Evolutionary conservation across 768 basidiomycete species (phyloP).

Genomic region (Pleurotus pulmonarius): DNA sequence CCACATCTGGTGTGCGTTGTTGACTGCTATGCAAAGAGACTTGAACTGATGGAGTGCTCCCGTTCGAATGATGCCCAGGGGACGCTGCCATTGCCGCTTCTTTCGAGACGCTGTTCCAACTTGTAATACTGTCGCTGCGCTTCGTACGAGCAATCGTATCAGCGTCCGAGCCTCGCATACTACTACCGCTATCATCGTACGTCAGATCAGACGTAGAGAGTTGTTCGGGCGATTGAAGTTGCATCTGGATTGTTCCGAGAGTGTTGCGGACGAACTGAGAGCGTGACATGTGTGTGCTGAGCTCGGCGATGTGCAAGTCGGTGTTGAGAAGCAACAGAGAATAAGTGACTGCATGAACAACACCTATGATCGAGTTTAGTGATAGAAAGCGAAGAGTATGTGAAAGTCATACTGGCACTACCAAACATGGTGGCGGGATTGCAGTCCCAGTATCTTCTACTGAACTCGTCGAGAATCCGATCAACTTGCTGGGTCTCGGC

Average conservation of each 20-base stretch:
- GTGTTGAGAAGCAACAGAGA: conserved; percentile 94
- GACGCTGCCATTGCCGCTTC: conserved; percentile 48
- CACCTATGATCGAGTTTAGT: conserved; percentile 41
- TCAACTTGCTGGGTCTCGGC: conserved; percentile 98
- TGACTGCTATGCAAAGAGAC: conserved; percentile 34
- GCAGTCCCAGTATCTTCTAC: conserved; percentile 86
- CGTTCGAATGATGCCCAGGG: conserved; percentile 39
- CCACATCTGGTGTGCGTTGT: conserved; percentile 25
- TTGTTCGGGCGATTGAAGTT: conserved; percentile 52
- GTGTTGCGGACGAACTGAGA: conserved; percentile 92
- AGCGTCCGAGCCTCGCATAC: conserved; percentile 56
- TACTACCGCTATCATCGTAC: conserved; percentile 61
- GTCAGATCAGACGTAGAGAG: conserved; percentile 61
- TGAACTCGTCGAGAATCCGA: conserved; percentile 91
- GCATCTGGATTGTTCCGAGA: conserved; percentile 78
- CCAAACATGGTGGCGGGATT: conserved; percentile 82
- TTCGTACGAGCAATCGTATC: conserved; percentile 57
- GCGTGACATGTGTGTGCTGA: conserved; percentile 85
- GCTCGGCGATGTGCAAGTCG: conserved; percentile 93
- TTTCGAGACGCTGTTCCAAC: conserved; percentile 76
- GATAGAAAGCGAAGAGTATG: background rate
- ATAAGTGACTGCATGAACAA: conserved; percentile 94
- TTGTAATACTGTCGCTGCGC: conserved; percentile 79
- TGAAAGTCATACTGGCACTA: conserved; percentile 65
- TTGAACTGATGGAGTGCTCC: conserved; percentile 64